Evolutionary conservation across 1,284 basidiomycete genomes (phyloP).

Genomic region (Moesziomyces globuligerus): DNA sequence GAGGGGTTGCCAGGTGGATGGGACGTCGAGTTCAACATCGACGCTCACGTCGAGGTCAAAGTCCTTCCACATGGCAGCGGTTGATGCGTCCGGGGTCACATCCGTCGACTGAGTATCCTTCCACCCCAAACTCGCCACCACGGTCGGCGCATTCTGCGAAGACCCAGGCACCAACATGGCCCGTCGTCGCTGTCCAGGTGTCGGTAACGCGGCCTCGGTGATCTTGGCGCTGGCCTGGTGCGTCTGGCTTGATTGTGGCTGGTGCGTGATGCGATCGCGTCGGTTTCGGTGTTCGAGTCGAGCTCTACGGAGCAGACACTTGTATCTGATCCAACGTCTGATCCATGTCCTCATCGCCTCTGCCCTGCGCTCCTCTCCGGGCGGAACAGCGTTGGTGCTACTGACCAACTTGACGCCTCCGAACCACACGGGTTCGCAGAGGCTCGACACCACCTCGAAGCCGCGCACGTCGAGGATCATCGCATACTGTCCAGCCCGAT

Average conservation of each 20-base stretch:
- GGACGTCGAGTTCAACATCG: slow-evolving; percentile 1
- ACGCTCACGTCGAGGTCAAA: slow-evolving; percentile 20
- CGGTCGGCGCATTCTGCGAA: background rate
- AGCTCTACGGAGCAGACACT: slow-evolving; percentile 5
- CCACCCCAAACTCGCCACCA: background rate
- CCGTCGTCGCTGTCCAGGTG: slow-evolving; percentile 2
- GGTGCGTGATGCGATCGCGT: too few relatives aligned
- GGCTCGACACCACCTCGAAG: slow-evolving; percentile 22
- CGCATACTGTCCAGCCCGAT: slow-evolving; percentile 17
- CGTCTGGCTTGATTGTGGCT: background rate
- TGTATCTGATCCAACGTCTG: slow-evolving; percentile 19
- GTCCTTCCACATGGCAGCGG: slow-evolving; percentile 9
- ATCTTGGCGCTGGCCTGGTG: slow-evolving; percentile 9
- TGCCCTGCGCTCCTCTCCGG: slow-evolving; percentile 3
- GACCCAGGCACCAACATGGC: slow-evolving; percentile 3
- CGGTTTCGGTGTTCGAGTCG: background rate
- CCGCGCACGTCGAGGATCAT: slow-evolving; percentile 33
- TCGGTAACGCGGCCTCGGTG: background rate
- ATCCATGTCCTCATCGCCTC: slow-evolving; percentile 31
- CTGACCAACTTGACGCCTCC: slow-evolving; percentile 24
- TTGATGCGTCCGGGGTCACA: too few relatives aligned
- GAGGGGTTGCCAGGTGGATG: too few relatives aligned
- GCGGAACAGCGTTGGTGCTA: slow-evolving; percentile 8
- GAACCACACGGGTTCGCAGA: slow-evolving; percentile 36
- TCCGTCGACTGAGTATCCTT: background rate